These are phyloP conservation scores for Suhomyces wounanorum DNA, from an alignment of 1,139 yeast species.

Conservation along the genomic window DNA sequence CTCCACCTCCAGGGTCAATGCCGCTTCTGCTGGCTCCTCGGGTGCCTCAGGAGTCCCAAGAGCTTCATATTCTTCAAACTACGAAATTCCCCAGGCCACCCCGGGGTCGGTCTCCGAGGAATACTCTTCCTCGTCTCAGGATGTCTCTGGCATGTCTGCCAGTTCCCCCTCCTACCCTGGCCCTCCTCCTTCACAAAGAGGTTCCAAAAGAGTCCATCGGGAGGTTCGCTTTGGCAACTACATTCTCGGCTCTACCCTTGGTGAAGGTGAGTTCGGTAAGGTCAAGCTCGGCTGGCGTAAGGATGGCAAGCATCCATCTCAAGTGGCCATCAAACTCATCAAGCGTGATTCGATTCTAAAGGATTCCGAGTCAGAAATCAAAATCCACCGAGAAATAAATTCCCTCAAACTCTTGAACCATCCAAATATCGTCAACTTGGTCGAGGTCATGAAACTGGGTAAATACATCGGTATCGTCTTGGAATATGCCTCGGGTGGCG, in stretches of 20 bases:
- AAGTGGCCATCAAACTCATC: conserved; percentile 91
- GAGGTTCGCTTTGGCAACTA: conserved; percentile 84
- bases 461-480: conserved; percentile 94
- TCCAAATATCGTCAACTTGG: conserved; percentile 89
- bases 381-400: conserved; percentile 90
- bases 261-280: conserved; percentile 97
- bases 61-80: conserved; percentile 2
- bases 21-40: not conserved
- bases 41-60: not conserved
- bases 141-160: not conserved
- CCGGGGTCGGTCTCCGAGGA: conserved; percentile 3
- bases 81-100: conserved; percentile 1
- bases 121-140: not conserved
- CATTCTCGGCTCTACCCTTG: conserved; percentile 88
- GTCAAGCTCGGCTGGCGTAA: conserved; percentile 97
- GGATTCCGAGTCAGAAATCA: conserved; percentile 81
- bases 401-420: conserved; percentile 84
- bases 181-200: conserved; percentile 6
- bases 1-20: not conserved
- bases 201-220: conserved; percentile 40
- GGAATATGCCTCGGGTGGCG: conserved; percentile 98
- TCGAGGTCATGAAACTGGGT: conserved; percentile 91
- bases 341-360: conserved; percentile 83
- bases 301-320: conserved; percentile 74
- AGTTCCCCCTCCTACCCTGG: not conserved